Base-by-base conservation (phyloP, 208 protist genomes). In the Crithidia sp. region DNA sequence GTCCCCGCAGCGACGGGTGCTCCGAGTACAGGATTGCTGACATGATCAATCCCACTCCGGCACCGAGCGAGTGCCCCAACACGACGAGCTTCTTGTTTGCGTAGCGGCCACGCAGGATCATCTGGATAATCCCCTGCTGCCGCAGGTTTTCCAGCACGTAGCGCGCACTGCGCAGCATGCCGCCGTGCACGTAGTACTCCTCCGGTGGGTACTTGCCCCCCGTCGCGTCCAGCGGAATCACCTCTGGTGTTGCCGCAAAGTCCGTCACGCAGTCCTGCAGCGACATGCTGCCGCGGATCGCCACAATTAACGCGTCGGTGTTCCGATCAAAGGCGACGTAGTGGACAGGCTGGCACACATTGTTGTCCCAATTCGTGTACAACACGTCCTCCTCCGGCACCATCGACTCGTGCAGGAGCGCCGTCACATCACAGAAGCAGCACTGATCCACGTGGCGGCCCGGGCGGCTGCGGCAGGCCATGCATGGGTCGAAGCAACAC, bases 271-370 rank as follows among this genome's bases (percentile, higher is more conserved):
- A 93, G 68, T 97, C 93, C 7, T 77, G 74, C 47, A 97, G 72
- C 10, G 90, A 95, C 89, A 95, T 91, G 68, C 91, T 97, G 58
- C 93, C 93, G 28, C 93, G 87, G 56, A 97, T 90, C 0, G 86
- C 84, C n/a, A 97, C 72, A 41, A 97, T 66, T 10, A 97, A 40
- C 17, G 85, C 43, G 63, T 95, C 79, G 7, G 62, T 91, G 14
- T 10, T 41, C 53, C 75, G 65, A 67, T 95, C 88, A 47, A 89
- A 81, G 47, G 82, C 88, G 52, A 88, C 89, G 77, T 90, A 96
- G 79, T 95, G 86, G 16, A 94, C 90, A 4, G 93, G 90, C 57
- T 85, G 61, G 74, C 88, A 96, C 2, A 92, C 47, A 8, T 64
- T 64, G 75, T 92, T 96, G 62, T 56, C 70, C 87, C 89, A 96